Evolutionary conservation across 2,329 filamentous ascomycete genomes (phyloP).

Genomic region (Phialophora macrospora): DNA sequence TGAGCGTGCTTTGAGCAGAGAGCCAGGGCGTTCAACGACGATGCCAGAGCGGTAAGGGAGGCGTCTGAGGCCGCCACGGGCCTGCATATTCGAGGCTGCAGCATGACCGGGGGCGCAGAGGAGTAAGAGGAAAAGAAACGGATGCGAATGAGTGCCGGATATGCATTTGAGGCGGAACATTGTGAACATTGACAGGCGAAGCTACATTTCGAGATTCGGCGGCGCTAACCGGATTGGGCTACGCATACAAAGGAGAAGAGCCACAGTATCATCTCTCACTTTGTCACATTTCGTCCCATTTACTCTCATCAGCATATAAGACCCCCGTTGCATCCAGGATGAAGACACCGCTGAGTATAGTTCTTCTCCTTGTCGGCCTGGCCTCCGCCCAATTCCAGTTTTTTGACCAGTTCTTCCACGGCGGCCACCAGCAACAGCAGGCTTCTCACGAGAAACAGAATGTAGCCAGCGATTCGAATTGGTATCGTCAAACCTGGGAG

Average conservation of each 20-base stretch:
- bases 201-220: neutral
- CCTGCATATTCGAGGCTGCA: conserved; percentile 50
- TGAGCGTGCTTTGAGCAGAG: conserved; percentile 42
- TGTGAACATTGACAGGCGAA: neutral
- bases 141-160: neutral
- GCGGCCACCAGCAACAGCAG: conserved; percentile 61
- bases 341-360: conserved; percentile 30
- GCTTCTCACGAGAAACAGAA: conserved; percentile 70
- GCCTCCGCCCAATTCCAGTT: conserved; percentile 87
- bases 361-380: conserved; percentile 64
- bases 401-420: conserved; percentile 93
- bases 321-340: conserved; percentile 12
- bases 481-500: conserved; percentile 76
- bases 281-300: neutral
- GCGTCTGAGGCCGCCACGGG: conserved; percentile 48
- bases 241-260: neutral
- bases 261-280: neutral
- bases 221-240: neutral
- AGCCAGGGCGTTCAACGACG: conserved; percentile 41
- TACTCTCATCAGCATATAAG: neutral
- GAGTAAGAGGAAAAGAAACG: neutral
- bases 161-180: neutral
- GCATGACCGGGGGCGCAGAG: conserved; percentile 41
- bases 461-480: conserved; percentile 78
- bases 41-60: conserved; percentile 42